Base-by-base conservation (phyloP, 2,329 filamentous ascomycete genomes). In the Talaromyces islandicus region DNA sequence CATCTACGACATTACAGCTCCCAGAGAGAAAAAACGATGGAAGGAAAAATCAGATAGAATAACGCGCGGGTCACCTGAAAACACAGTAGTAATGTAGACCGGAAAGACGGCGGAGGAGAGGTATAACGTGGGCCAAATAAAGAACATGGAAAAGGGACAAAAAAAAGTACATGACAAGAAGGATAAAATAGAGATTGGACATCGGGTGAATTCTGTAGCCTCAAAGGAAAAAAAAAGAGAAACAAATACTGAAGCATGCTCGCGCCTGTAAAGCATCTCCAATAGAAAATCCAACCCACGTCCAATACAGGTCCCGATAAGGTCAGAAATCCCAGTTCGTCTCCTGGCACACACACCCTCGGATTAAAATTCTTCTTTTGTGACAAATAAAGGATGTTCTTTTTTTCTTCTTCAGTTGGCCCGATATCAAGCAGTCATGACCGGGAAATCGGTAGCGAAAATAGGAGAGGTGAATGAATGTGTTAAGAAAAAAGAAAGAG, bases 131-230 rank as follows among this genome's bases (percentile, higher is more conserved):
- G 70, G 64, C 68, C 69, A 64, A 70, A 73, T n/a, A 19, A 54
- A 58, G 68, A 73, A 75, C 71, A 73, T 72, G 67, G 72, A 68
- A 73, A 71, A 70, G 73, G 72, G 66, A 69, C n/a, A 64, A 60
- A 64, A 63, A 67, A 73, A 54, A 58, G 69, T 73, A 75, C 71
- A 73, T 73, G 67, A 73, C 68, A 73, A 71, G 70, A 74, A 73
- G 66, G 69, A 63, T 69, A 64, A 60, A 64, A 63, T 67, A 65
- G 59, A 63, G 68, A 69, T 66, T 67, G 67, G 65, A 69, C 63
- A 62, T 55, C 56, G 64, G 64, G 63, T 57, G 50, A 25, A 53
- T 43, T 59, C 55, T 30, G 35, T 29, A 19, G 24, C 32, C 41
- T 50, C 50, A 48, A 46, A 63, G 62, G 25, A 27, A 60, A 48